phyloP scores from a whole-genome alignment of 225 moss, liverwort and hornwort genomes.

The Polytrichum commune region DNA sequence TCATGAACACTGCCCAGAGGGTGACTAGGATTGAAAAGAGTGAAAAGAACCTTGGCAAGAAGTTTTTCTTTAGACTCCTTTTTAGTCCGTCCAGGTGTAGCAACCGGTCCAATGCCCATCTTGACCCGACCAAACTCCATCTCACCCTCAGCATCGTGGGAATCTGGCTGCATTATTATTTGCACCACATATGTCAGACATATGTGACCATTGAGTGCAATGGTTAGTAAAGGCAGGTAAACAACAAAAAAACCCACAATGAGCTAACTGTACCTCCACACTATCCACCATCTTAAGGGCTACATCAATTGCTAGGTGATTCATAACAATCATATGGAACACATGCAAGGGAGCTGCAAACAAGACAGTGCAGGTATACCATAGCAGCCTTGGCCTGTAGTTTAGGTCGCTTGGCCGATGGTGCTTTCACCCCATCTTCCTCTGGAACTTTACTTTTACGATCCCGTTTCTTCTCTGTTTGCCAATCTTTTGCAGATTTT shows the following conservation, averaged over 20 bases:
- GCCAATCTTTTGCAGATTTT: conserved; percentile 70
- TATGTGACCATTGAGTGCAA: too few species aligned
- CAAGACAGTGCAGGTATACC: conserved; percentile 14
- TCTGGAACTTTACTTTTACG: conserved; percentile 46
- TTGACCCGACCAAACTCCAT: conserved; percentile 86
- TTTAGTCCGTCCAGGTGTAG: conserved; percentile 36
- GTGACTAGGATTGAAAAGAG: too few species aligned
- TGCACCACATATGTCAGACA: background rate
- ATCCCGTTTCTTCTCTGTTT: conserved; percentile 77
- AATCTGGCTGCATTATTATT: conserved; percentile 47
- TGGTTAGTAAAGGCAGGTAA: too few species aligned
- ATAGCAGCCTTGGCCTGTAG: conserved; percentile 13
- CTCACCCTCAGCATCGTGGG: conserved; percentile 36
- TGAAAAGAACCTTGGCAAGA: conserved; percentile 60
- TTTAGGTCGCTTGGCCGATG: conserved; percentile 35
- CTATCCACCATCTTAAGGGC: too few species aligned
- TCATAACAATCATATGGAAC: background rate
- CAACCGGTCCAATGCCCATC: conserved; percentile 67
- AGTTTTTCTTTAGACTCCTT: conserved; percentile 82
- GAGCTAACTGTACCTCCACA: too few species aligned
- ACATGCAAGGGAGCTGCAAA: background rate
- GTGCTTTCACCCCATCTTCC: conserved; percentile 20
- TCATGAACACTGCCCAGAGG: too few species aligned
- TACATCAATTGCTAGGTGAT: too few species aligned
- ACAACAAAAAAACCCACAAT: too few species aligned